Evolutionary conservation across 306 rosid genomes (phyloP), one percentile per base, ranked within the genome.

Genomic region (Pterocarpus macrocarpus): DNA sequence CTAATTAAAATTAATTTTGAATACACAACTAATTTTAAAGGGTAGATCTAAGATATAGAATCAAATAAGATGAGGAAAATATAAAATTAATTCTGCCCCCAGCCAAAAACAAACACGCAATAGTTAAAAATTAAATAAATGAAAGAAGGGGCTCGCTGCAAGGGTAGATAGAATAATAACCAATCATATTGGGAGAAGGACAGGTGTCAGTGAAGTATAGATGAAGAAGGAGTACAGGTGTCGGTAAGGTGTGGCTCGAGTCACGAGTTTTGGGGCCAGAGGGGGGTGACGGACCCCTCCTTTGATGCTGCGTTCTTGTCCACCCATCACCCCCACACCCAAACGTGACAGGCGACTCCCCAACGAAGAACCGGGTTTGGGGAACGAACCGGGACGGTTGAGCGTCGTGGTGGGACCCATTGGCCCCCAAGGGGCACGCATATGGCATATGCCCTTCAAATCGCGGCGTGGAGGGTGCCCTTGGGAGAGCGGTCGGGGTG

Each of bases 221-320:
- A 55, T 22, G 35, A 55, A 50, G 55, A 58, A 34, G 45, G 57
- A 39, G 8, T 15, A 58, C 84, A 28, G 47, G 47, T 71, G 76
- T 52, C 64, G 64, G 76, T 71, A 13, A 8, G 2, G 1, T n/a
- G 14, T 43, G 57, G 67, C 85, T 75, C 81, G 64, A 58, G 63
- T 66, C 53, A 66, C 85, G 85, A 67, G 81, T 14, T 15, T 55
- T 0, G 9, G 15, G 75, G 75, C 33, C 38, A 71, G 77, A 69
- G 62, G 43, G 45, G 34, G 70, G 47, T 5, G 47, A 43, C 47
- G 77, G 66, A 35, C 39, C 49, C 49, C 45, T 47, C 65, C 79
- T 14, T 28, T 13, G 66, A 80, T 80, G 35, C 79, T 71, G 73
- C 67, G 5, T 14, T 47, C n/a, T 71, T 43, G 72, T 43, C 35